A percentile compares a stretch with the other conserved stretches of the same genome.
Evolutionary conservation across 164 flowering plant species (phyloP).

Genomic region (Chimonanthus praecox): DNA sequence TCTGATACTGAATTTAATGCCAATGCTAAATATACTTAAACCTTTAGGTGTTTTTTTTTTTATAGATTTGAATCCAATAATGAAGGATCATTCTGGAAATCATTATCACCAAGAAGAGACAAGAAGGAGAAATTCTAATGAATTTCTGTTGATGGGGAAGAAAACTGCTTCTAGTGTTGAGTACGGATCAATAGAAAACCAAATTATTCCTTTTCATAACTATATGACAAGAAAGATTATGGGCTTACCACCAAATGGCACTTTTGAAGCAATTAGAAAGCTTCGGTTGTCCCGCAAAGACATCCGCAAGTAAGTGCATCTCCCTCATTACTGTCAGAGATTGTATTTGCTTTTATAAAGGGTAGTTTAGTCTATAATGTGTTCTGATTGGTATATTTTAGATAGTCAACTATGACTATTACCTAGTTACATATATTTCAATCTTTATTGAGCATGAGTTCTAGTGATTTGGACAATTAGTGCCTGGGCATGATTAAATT

Average conservation of each 20-base stretch:
- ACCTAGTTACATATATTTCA: not conserved
- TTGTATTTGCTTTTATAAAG: too few relatives aligned
- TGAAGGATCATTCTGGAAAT: conserved; percentile 12
- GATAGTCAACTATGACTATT: not conserved
- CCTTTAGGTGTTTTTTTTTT: not conserved
- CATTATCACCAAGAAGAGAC: not conserved
- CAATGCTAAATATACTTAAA: conserved; percentile 5
- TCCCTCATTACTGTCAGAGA: not conserved
- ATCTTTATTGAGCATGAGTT: not conserved
- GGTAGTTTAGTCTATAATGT: not conserved
- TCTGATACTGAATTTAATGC: not conserved
- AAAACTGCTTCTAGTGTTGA: conserved; percentile 20
- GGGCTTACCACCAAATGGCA: conserved; percentile 32
- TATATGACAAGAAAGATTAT: conserved; percentile 21
- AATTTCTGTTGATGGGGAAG: conserved; percentile 5
- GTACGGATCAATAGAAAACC: conserved; percentile 20
- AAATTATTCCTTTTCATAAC: conserved; percentile 6
- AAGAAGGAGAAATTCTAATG: conserved; percentile 7
- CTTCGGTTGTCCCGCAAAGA: conserved; percentile 66
- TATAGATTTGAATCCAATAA: conserved; percentile 7
- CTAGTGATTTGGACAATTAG: not conserved
- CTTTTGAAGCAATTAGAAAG: conserved; percentile 46
- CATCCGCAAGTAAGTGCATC: conserved; percentile 55
- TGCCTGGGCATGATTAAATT: not conserved
- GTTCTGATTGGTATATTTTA: not conserved